These are phyloP conservation scores for Teratosphaeria pseudoeucalypti DNA, from an alignment of 2,329 filamentous ascomycete genomes.

Conservation along the genomic window DNA sequence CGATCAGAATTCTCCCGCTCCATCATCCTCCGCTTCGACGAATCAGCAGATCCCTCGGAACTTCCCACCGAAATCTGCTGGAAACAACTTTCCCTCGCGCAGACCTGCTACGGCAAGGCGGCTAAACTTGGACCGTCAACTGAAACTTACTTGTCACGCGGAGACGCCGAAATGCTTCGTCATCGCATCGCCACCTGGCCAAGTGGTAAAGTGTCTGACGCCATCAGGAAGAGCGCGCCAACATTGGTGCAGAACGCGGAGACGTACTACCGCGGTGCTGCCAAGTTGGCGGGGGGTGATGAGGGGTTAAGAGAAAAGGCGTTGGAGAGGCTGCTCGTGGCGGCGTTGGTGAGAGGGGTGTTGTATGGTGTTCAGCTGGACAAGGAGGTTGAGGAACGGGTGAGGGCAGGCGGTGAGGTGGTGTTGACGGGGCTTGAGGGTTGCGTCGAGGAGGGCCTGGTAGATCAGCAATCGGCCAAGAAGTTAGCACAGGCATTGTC, in stretches of 20 bases:
- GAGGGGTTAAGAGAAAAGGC: constrained; percentile 32
- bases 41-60: constrained; percentile 3
- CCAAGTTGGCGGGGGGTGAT: constrained; percentile 18
- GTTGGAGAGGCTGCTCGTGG: constrained; percentile 23
- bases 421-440: constrained; percentile 38
- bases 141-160: constrained; percentile 43
- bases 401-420: neutral
- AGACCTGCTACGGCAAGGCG: constrained; percentile 41
- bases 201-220: constrained; percentile 29
- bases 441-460: constrained; percentile 41
- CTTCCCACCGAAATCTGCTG: constrained; percentile 32
- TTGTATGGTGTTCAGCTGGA: constrained; percentile 32
- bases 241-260: constrained; percentile 46
- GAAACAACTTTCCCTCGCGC: constrained; percentile 42
- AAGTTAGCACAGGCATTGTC: neutral
- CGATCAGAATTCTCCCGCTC: constrained; percentile 21
- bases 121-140: constrained; percentile 37
- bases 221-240: constrained; percentile 32
- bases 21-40: constrained; percentile 15
- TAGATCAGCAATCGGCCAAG: constrained; percentile 3
- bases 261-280: constrained; percentile 47
- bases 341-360: constrained; percentile 30
- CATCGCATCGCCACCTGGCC: constrained; percentile 36
- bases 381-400: constrained; percentile 25
- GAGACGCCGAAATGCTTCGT: constrained; percentile 46